phyloP scores from a whole-genome alignment of 2,329 filamentous ascomycete genomes.

The Verticillium nubilum region DNA sequence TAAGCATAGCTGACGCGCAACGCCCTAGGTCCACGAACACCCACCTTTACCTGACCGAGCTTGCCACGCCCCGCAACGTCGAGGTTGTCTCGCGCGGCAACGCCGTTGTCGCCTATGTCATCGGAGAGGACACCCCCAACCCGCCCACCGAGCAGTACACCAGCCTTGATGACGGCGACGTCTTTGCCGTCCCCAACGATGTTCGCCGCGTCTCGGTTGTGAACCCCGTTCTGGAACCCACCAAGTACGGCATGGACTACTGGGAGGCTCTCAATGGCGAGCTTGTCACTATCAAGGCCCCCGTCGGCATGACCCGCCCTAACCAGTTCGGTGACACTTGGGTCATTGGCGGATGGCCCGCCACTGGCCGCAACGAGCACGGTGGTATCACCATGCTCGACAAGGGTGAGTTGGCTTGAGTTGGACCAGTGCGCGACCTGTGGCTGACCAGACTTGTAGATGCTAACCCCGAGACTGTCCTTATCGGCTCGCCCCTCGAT shows the following conservation, averaged over 20 bases:
- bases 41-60: conserved; percentile 61
- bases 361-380: conserved; percentile 56
- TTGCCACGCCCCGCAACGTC: conserved; percentile 49
- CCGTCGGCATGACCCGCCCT: conserved; percentile 52
- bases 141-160: conserved; percentile 60
- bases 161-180: conserved; percentile 57
- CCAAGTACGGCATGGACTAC: conserved; percentile 63
- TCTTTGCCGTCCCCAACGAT: conserved; percentile 62
- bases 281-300: conserved; percentile 56
- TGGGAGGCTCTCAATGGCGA: conserved; percentile 67
- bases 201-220: conserved; percentile 46
- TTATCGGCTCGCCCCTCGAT: conserved; percentile 61
- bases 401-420: conserved; percentile 31
- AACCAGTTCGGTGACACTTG: conserved; percentile 64
- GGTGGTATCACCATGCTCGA: conserved; percentile 60
- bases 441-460: conserved; percentile 30
- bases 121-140: conserved; percentile 49
- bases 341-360: conserved; percentile 60
- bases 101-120: conserved; percentile 49
- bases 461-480: conserved; percentile 64
- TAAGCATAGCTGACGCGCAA: conserved; percentile 3
- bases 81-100: conserved; percentile 47
- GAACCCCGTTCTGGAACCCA: conserved; percentile 58
- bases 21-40: conserved; percentile 40
- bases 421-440: neutral